Base-by-base conservation (phyloP, 495 filamentous ascomycete species). In the Aspergillus taichungensis region DNA sequence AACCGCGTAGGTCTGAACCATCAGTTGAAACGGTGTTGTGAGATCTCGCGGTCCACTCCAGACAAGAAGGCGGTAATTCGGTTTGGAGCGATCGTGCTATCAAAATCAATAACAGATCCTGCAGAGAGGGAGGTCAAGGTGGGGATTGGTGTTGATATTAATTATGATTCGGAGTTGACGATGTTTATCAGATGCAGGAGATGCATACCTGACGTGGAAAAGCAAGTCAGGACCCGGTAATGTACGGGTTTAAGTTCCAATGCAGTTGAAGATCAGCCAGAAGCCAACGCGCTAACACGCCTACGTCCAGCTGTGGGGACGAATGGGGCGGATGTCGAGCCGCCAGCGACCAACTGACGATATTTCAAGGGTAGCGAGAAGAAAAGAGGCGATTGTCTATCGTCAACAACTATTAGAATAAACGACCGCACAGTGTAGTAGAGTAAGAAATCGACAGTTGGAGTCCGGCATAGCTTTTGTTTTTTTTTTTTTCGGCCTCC, bases 71-170 rank as follows among this genome's bases (percentile, higher is more conserved):
- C 18, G 18, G 18, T 24, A 4, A 24, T 24, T 24, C 18, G 18
- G 18, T 24, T 4, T 4, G 18, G 18, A 24, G 18, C 18, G 18
- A 24, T 24, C 18, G 18, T 24, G 18, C 18, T 24, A 24, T 1
- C 18, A 24, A 24, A 24, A 24, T 24, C 18, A 24, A 24, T 24
- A 1, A 24, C 18, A 24, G 18, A 4, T 24, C 18, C 18, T 24
- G 18, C 4, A 24, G 18, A 24, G 39, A 49, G 46, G 24, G 41
- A 49, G 27, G 54, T 56, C 58, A 63, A 59, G 9, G 34, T 55
- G 52, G 36, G 38, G 24, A 37, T 39, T 45, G 54, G 50, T 49
- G 46, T 41, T 37, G 32, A 49, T 32, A 34, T 44, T 43, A 50
- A 57, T 47, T 40, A 56, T 60, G 27, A 42, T 13, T 18, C 3